Evolutionary conservation across 2,329 filamentous ascomycete genomes (phyloP), one percentile per base, ranked within the genome.

Genomic region (Penicillium sp.): DNA sequence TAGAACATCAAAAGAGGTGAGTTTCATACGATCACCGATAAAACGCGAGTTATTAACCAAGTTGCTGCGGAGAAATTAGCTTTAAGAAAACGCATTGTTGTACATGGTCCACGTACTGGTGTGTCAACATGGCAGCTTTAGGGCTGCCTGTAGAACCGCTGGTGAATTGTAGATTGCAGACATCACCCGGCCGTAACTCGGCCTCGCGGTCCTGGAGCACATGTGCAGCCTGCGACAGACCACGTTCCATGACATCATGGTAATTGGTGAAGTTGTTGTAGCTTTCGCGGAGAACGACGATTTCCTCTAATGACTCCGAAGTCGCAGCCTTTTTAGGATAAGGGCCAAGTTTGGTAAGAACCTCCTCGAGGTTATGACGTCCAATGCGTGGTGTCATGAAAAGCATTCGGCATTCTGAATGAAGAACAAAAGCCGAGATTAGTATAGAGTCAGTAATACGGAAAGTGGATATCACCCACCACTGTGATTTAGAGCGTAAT

Each of bases 161-260:
- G 12, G 88, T 90, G 73, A 90, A 90, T 65, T 90, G 87, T 40
- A 90, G 77, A 66, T 90, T 90, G 70, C 85, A 88, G 1, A 89
- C 85, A 63, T 89, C 85, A 61, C 87, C 82, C 3, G 86, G 80
- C 16, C 84, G 79, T 1, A 89, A 80, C 51, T 78, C 77, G 31
- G 76, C 75, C 69, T 84, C 82, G 41, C 81, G 77, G 19, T 78
- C 75, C 56, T 82, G 78, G 14, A 89, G 73, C 14, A 75, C 71
- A 30, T 80, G 78, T 31, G 79, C 75, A 50, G 78, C 77, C 40
- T 83, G 74, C 1, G 75, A 73, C 6, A 75, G 69, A 4, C 85
- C 84, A 4, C 77, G 75, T 30, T 77, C 71, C 37, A 88, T 76
- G 25, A 89, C 74, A 28, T 84, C 78, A 8, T 79, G 73, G 61